A percentile compares a stretch with the other conserved stretches of the same genome.
phyloP scores from a whole-genome alignment of 768 basidiomycete species.

The Leccinum incarnatum region DNA sequence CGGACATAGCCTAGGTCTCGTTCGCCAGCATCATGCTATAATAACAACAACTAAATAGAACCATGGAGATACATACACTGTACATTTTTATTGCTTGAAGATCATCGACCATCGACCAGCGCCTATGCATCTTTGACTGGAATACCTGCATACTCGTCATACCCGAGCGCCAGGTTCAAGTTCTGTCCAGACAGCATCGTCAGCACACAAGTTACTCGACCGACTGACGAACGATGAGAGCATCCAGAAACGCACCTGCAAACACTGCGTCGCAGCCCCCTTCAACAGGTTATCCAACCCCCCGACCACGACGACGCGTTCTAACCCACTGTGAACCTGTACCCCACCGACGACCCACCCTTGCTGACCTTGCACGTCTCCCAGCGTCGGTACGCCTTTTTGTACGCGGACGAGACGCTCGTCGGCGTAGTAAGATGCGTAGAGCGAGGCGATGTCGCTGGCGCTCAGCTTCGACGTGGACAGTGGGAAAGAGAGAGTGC shows the following conservation, averaged over 20 bases:
- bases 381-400: conserved; percentile 68
- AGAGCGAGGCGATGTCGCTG: conserved; percentile 66
- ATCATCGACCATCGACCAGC: neutral
- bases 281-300: conserved; percentile 96
- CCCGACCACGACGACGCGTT: conserved; percentile 92
- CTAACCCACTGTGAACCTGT: conserved; percentile 86
- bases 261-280: conserved; percentile 97
- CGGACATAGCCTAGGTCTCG: neutral
- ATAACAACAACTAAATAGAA: neutral
- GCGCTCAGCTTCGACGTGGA: conserved; percentile 58
- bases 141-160: conserved; percentile 82
- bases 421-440: conserved; percentile 69
- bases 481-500: conserved; percentile 82
- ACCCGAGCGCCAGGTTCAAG: conserved; percentile 85
- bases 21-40: neutral
- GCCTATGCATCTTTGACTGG: conserved; percentile 33
- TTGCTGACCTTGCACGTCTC: conserved; percentile 78
- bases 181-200: conserved; percentile 49
- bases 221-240: neutral
- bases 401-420: conserved; percentile 73
- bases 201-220: neutral
- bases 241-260: conserved; percentile 65
- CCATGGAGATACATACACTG: neutral
- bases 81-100: neutral
- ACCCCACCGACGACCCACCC: conserved; percentile 91